Evolutionary conservation across 306 rosid genomes (phyloP), one percentile per base, ranked within the genome.

Genomic region (Cucurbita pepo): DNA sequence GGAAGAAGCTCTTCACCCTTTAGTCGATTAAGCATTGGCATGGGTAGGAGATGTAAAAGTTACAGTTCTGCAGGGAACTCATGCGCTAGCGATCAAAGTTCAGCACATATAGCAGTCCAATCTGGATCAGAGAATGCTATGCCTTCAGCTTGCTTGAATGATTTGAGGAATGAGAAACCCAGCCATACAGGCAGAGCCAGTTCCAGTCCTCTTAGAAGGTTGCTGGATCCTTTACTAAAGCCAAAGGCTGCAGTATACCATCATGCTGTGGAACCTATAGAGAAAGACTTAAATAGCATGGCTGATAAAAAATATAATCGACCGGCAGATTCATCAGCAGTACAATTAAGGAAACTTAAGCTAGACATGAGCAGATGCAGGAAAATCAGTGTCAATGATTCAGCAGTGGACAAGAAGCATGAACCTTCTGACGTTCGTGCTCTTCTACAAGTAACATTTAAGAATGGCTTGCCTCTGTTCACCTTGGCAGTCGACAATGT

Each of bases 121-220:
- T 81, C 86, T 79, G 75, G 74, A 79, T 79, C 74, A 25, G 83
- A 62, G 72, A 84, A 72, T 75, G 59, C 43, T 5, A 74, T 71
- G 41, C 78, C 88, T 71, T 82, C 84, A 75, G 21, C 85, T 76
- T 52, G 70, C 76, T 74, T 77, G 76, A 82, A 87, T 79, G 76
- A n/a, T 72, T 77, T 88, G 36, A 83, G 75, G 77, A 79, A 60
- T 58, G 91, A 85, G 48, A 88, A 85, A 61, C 80, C 79, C 77
- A 81, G 57, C 21, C 83, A 76, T 73, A 79, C 81, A 76, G 54
- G 76, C 77, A 85, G 81, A 82, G 76, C 86, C 75, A 88, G 85
- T 86, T 88, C 95, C 41, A 90, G 97, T 79, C 99, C 99, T 78
- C 83, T 95, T 69, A 86, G 96, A 83, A 83, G 99, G 79, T 85